These are phyloP conservation scores for Verticillium albo-atrum DNA, from an alignment of 2,329 filamentous ascomycete species.

Conservation along the genomic window DNA sequence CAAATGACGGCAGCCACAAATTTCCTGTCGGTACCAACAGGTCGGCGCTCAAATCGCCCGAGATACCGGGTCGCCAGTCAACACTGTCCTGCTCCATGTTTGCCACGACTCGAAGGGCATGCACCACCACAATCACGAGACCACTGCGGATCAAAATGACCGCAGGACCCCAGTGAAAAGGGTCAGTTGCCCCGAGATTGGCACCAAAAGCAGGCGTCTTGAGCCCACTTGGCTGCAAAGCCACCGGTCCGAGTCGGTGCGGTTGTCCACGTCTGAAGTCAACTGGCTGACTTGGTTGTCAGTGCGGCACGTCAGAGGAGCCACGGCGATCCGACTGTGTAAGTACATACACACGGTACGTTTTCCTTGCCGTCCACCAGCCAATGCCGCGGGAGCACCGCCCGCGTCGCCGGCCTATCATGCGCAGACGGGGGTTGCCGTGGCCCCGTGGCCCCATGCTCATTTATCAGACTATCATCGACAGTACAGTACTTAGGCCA, in stretches of 20 bases:
- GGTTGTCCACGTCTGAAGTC: background rate
- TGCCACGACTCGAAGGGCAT: background rate
- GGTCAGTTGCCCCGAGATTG: background rate
- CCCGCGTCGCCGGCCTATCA: background rate
- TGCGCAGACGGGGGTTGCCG: background rate
- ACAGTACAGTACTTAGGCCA: too few species aligned
- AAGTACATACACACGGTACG: background rate
- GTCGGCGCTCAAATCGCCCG: constrained; percentile 3
- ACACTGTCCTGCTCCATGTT: background rate
- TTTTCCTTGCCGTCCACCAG: background rate
- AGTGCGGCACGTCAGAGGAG: background rate
- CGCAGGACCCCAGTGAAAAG: background rate
- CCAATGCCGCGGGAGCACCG: background rate
- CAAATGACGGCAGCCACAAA: constrained; percentile 14
- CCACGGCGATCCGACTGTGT: background rate
- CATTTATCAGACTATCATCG: background rate
- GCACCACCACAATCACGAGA: background rate
- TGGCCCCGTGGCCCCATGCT: background rate
- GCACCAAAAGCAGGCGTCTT: background rate
- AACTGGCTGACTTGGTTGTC: background rate
- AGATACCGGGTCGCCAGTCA: background rate
- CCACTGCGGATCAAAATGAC: background rate
- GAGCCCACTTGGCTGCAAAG: background rate
- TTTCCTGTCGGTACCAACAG: constrained; percentile 12
- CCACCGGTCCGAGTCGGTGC: background rate